Evolutionary conservation across 352 stramenopile species (phyloP), one percentile per base, ranked within the genome.

Genomic region (Pythium pectinolyticum): DNA sequence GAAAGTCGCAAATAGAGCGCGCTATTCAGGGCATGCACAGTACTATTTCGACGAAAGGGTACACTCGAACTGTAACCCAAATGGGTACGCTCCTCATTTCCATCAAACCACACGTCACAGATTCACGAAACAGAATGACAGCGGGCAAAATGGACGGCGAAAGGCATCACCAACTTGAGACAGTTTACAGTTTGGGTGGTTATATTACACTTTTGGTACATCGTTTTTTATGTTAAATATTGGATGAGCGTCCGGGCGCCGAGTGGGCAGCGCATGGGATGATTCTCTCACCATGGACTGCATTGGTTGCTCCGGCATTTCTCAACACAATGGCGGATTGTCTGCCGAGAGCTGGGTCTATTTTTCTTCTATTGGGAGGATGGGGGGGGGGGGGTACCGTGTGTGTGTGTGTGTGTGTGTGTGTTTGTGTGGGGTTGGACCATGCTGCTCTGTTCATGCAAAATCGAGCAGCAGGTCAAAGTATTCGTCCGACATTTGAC

Each of bases 401-500:
- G 47, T 47, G n/a, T 47, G 35, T 31, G 30, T 40, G 32, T 24
- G 22, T 35, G 60, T 64, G 67, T 54, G 41, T 51, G 51, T 31
- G 14, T 52, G 32, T 56, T 28, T 34, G 53, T 34, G 30, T 22
- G 10, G 15, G 27, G n/a, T 31, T 57, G 12, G 24, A 31, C 34
- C 19, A 2, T 10, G 24, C 41, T 48, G 28, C 57, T 58, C 49
- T 57, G 40, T 51, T 80, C 65, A 94, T 31, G 81, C 82, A 59
- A 94, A 63, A 69, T 94, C 84, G 19, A 94, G 71, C 57, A 94
- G 74, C 73, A 81, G 74, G 68, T 94, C 84, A 56, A 94, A 94
- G 60, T 75, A 83, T 63, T 92, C 80, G 68, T 94, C 84, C 37
- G 82, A 89, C 56, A 90, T 73, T 67, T 88, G 68, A 34, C 84